A percentile compares a stretch with the other conserved stretches of the same genome.
Conservation (phyloP, 305 asterid species). For the Nicotiana rustica region DNA sequence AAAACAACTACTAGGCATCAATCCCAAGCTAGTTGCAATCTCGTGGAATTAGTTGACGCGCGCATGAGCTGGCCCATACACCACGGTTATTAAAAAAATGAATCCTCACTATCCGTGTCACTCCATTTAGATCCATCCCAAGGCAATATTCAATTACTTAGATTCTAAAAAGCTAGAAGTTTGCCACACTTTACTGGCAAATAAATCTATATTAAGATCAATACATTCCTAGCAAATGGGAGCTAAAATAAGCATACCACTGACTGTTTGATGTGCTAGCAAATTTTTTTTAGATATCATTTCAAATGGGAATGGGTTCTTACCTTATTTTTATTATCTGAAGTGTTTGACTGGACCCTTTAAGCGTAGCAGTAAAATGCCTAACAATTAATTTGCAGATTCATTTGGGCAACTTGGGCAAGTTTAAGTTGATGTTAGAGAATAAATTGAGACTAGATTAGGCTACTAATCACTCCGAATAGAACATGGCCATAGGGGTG, state of each 20-base stretch:
- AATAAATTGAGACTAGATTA: neutral
- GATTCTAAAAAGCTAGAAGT: conserved; percentile 3
- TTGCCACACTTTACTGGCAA: neutral
- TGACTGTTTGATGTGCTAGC: conserved; percentile 14
- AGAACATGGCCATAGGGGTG: no score
- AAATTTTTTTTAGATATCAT: neutral
- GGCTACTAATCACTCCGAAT: neutral
- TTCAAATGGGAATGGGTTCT: neutral
- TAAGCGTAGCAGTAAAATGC: neutral
- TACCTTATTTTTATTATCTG: neutral
- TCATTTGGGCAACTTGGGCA: neutral
- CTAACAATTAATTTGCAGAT: neutral
- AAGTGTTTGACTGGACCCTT: neutral
- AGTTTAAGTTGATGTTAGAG: no score
- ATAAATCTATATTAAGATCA: neutral
- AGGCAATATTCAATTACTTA: neutral
- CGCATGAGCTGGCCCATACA: no score
- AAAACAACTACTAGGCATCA: neutral
- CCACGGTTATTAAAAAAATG: neutral
- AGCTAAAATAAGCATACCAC: neutral
- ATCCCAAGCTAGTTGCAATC: conserved; percentile 1
- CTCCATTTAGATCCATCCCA: neutral
- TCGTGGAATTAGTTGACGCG: no score
- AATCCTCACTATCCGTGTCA: neutral
- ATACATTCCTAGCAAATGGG: neutral